Base-by-base conservation (phyloP, 2,329 filamentous ascomycete genomes). In the Fusarium pseudonygamai region DNA sequence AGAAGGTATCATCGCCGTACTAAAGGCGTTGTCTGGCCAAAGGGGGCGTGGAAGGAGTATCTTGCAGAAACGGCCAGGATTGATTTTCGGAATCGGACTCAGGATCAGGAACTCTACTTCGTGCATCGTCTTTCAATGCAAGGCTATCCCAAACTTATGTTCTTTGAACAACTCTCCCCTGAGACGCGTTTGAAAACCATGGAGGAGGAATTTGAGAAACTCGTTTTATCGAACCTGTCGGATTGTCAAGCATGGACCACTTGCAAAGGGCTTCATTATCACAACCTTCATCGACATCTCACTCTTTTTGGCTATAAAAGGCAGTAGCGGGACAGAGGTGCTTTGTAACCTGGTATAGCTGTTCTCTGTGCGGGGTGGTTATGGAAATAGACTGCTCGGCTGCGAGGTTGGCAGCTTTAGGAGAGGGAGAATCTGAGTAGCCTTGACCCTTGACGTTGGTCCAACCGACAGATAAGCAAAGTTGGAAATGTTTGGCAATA, bases 31-130 rank as follows among this genome's bases (percentile, higher is more conserved):
- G 14, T n/a, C 14, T 30, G 26, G 26, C 2, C 45, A n/a, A 16
- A 15, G 14, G 26, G 26, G 20, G 20, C 14, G 2, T 22, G 14
- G 26, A 30, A 47, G 6, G 2, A 30, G 1, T 11, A 16, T 14
- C 20, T 30, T 16, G 20, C 20, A 46, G 20, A 7, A 15, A 20
- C 4, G 8, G 2, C 4, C 18, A 28, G 0, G 14, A 15, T 28
- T 22, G 1, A 46, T 18, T 15, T 7, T 46, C 24, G 18, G 18
- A 28, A 28, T 4, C 5, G 26, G 22, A 46, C 13, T 28, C 0
- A 2, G 13, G 3, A 6, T 4, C 18, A 46, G 26, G 2, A 3
- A 1, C 0, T 0, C 0, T 28, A 46, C 26, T 46, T 46, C 4
- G 0, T 15, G 26, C 6, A 11, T 28, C 9, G 45, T 22, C 45